Evolutionary conservation across 148 eudicot species (phyloP).

Genomic region (Rhododendron henanense): DNA sequence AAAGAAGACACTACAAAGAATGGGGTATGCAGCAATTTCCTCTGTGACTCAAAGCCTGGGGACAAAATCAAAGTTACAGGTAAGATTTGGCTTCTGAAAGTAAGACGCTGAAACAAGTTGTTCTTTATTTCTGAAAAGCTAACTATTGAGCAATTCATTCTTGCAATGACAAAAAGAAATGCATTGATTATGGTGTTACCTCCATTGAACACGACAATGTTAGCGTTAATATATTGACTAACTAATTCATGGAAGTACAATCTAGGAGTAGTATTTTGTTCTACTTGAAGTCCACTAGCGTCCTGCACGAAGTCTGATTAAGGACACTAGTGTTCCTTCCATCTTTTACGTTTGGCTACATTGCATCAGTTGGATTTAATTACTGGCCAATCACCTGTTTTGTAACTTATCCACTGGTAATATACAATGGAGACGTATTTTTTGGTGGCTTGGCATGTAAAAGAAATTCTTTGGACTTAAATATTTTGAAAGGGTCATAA

Average conservation of each 20-base stretch:
- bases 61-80: constrained; percentile 86
- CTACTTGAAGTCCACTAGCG: background rate
- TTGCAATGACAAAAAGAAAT: background rate
- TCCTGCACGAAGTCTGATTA: background rate
- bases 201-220: background rate
- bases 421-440: background rate
- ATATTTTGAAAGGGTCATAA: background rate
- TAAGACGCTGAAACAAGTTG: background rate
- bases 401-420: background rate
- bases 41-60: constrained; percentile 88
- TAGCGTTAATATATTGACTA: no score
- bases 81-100: constrained; percentile 23
- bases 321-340: background rate
- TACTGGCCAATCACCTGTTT: background rate
- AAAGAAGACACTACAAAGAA: constrained; percentile 80
- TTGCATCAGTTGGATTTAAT: background rate
- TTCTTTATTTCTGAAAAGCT: background rate
- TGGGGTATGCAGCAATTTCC: constrained; percentile 89
- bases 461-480: background rate
- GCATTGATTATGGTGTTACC: background rate
- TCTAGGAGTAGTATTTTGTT: background rate
- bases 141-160: background rate
- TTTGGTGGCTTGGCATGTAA: background rate
- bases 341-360: background rate
- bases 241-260: background rate